Conservation (phyloP, 495 filamentous ascomycete genomes). For the Tuber umbilicatum region DNA sequence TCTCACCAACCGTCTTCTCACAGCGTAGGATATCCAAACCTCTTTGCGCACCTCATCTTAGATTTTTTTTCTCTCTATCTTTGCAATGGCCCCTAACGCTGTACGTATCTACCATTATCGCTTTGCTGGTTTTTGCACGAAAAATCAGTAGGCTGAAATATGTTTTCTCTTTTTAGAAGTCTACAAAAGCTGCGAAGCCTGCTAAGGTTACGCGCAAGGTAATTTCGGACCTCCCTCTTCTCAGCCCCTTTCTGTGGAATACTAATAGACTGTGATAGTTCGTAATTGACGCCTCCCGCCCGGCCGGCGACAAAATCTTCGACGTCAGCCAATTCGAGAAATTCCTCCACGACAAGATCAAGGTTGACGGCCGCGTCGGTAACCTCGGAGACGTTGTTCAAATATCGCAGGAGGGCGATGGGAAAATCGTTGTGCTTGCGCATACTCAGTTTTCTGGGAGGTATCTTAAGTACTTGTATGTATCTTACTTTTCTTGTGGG, state of each 20-base stretch:
- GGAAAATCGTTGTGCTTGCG: constrained; percentile 94
- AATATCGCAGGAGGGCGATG: constrained; percentile 84
- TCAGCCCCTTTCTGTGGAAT: neutral
- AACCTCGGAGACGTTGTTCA: constrained; percentile 92
- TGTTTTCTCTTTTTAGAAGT: constrained; percentile 57
- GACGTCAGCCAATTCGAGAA: constrained; percentile 97
- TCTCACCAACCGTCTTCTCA: constrained; percentile 14
- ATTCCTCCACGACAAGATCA: constrained; percentile 99
- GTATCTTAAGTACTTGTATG: constrained; percentile 99
- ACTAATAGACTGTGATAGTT: constrained; percentile 53
- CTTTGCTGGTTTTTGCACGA: constrained; percentile 65
- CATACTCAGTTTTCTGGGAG: constrained; percentile 97
- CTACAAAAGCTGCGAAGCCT: constrained; percentile 53
- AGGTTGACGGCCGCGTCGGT: constrained; percentile 94
- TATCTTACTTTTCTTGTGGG: constrained; percentile 24
- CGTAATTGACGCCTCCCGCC: constrained; percentile 97
- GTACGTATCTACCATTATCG: constrained; percentile 66
- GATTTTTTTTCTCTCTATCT: constrained; percentile 24
- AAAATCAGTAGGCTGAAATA: constrained; percentile 93
- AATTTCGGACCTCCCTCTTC: constrained; percentile 32
- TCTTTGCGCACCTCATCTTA: constrained; percentile 56
- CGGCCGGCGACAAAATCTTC: constrained; percentile 99
- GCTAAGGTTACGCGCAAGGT: constrained; percentile 62
- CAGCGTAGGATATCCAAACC: constrained; percentile 53
- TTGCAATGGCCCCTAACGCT: constrained; percentile 55